Evolutionary conservation across 495 filamentous ascomycete species (phyloP), one percentile per base, ranked within the genome.

Genomic region (Glonium stellatum): DNA sequence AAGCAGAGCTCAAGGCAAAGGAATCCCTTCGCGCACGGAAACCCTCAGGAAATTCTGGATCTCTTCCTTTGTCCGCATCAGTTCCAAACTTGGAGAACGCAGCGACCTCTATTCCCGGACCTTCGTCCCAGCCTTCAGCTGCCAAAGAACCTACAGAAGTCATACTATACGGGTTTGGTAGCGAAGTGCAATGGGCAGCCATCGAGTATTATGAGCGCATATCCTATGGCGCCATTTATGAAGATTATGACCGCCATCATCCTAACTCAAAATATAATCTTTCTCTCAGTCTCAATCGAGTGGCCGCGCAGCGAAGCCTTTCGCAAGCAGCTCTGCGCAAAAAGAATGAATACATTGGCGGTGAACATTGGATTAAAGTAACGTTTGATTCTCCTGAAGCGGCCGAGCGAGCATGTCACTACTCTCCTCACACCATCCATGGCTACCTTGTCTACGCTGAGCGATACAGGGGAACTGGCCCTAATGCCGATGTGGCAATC

Each of bases 351-450:
- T 87, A 87, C 61, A 84, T 84, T 21, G 85, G 89, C 55, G 91
- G 91, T 15, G 80, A 84, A 60, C 83, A 91, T 74, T 96, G 91
- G 91, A 88, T 96, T 65, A 96, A 95, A 67, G 79, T 96, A 54
- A 96, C 91, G 0, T 96, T 92, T 64, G 89, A 95, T 72, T 90
- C 87, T 5, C 78, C 82, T 35, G 81, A 86, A 59, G 85, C 90
- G 4, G 91, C 90, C 19, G 87, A 91, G 51, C 78, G 82, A 37
- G 91, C 90, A 22, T 76, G 84, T 55, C 87, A 84, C 62, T 79
- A 80, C 62, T 90, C 87, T 36, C 91, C 91, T 0, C 87, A 90
- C 70, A 79, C 79, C 55, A 84, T 95, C 39, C 79, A 88, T 50
- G 89, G 89, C 2, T 81, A 90, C 67, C 71, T 85, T 39, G 85